phyloP scores from a whole-genome alignment of 1,139 yeast species.

The Trichomonascaceae sp. region DNA sequence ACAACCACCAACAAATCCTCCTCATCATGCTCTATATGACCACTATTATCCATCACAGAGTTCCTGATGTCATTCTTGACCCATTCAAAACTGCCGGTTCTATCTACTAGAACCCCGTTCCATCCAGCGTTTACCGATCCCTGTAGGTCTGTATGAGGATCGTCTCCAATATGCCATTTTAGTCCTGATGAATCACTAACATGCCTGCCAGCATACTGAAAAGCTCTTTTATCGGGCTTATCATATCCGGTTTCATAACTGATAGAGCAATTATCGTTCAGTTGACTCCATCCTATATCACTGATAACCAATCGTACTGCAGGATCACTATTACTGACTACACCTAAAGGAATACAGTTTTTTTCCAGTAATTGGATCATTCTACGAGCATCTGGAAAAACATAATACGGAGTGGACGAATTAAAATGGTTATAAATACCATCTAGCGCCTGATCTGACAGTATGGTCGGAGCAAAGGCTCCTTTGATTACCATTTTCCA shows the following conservation, averaged over 20 bases:
- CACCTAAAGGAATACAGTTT: constrained; percentile 17
- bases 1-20: neutral
- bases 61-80: neutral
- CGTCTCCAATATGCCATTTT: constrained; percentile 29
- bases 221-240: constrained; percentile 23
- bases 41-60: neutral
- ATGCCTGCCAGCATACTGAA: constrained; percentile 12
- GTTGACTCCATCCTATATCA: constrained; percentile 16
- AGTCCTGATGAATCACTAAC: neutral
- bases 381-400: constrained; percentile 21
- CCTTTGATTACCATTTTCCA: constrained; percentile 21
- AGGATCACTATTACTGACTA: constrained; percentile 27
- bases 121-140: constrained; percentile 25
- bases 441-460: constrained; percentile 15
- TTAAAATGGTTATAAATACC: constrained; percentile 22
- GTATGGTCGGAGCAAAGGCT: constrained; percentile 15
- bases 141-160: constrained; percentile 20
- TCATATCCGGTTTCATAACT: constrained; percentile 24
- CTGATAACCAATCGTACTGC: constrained; percentile 19
- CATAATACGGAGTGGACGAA: constrained; percentile 19
- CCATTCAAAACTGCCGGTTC: constrained; percentile 11
- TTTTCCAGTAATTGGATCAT: constrained; percentile 13
- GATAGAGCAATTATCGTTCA: constrained; percentile 14
- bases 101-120: constrained; percentile 24
- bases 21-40: neutral